Base-by-base conservation (phyloP, 306 rosid genomes). In the Casuarina cunninghamiana region DNA sequence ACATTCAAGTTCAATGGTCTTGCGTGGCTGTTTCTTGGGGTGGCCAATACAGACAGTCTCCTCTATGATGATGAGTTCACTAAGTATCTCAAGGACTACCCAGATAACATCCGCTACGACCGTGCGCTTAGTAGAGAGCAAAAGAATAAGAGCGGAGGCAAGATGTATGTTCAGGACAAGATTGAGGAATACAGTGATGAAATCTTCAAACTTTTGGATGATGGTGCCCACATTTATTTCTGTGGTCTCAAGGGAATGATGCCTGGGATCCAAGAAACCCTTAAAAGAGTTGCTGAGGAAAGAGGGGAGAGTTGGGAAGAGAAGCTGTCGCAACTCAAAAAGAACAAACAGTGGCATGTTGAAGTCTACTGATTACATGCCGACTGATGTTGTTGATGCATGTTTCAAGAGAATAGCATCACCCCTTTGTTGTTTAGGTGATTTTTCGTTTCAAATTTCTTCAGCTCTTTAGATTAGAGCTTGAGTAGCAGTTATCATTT, bases 271-370 rank as follows among this genome's bases (percentile, higher is more conserved):
- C 99, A 95, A 84, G 97, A 90, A 26, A 95, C 99, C 4, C 83
- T 95, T 82, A 93, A 91, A 89, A 88, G 78, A 84, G 99, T 95
- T 45, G 97, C 97, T 6, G 97, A 87, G 76, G 80, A 83, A 80
- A 83, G 99, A 83, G 97, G 97, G 45, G 99, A 95, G 81, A 89
- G 46, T 35, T 95, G 99, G 99, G 99, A 89, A 69, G 90, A 86
- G 81, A 95, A 95, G 83, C 99, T 91, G 63, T 86, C 99, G 13
- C 89, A 82, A 7, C 97, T 95, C 49, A 93, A 95, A 84, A 95
- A 93, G 94, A 95, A 90, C 91, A 95, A 93, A 80, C 99, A 95
- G 67, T 95, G 99, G 99, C 99, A 95, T 75, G 99, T 95, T 62
- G 99, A 95, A 80, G 99, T 95, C 39, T 95, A 95, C 75, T 95